A percentile compares a stretch with the other conserved stretches of the same genome.
Evolutionary conservation across 768 basidiomycete species (phyloP).

Genomic region (Strobilomyces confusus): DNA sequence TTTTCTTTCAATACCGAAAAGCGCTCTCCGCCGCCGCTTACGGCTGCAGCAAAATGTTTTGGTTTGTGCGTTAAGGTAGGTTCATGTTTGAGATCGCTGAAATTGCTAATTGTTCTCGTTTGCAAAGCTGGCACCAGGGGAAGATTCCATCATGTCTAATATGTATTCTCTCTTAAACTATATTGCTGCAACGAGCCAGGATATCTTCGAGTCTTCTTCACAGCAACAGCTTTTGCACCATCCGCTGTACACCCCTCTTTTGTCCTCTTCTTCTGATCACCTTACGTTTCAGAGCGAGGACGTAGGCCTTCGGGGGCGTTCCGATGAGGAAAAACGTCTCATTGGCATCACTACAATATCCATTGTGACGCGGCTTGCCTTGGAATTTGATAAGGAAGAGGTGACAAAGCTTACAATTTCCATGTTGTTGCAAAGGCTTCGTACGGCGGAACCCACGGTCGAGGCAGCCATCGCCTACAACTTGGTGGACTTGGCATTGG

Average conservation of each 20-base stretch:
- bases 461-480: constrained; percentile 92
- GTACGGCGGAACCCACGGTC: constrained; percentile 79
- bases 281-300: constrained; percentile 56
- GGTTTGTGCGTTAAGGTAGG: constrained; percentile 81
- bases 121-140: constrained; percentile 71
- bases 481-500: constrained; percentile 83
- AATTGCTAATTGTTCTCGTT: constrained; percentile 4
- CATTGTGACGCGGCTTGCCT: constrained; percentile 80
- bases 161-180: constrained; percentile 96
- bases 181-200: constrained; percentile 80
- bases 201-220: constrained; percentile 53
- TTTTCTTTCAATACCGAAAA: constrained; percentile 74
- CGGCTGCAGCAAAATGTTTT: constrained; percentile 85
- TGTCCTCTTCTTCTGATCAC: constrained; percentile 39
- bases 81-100: neutral
- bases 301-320: constrained; percentile 57
- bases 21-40: constrained; percentile 71
- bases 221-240: constrained; percentile 41
- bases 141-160: constrained; percentile 89
- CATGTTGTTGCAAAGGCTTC: constrained; percentile 86
- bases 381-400: constrained; percentile 86
- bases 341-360: constrained; percentile 90
- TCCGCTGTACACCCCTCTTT: constrained; percentile 34
- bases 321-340: constrained; percentile 80
- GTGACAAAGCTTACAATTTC: constrained; percentile 87